Percentiles rank a stretch among this genome's conserved stretches.
Evolutionary conservation across 371 early-diverging fungal species (phyloP).

Genomic region (Lichtheimia hyalospora): DNA sequence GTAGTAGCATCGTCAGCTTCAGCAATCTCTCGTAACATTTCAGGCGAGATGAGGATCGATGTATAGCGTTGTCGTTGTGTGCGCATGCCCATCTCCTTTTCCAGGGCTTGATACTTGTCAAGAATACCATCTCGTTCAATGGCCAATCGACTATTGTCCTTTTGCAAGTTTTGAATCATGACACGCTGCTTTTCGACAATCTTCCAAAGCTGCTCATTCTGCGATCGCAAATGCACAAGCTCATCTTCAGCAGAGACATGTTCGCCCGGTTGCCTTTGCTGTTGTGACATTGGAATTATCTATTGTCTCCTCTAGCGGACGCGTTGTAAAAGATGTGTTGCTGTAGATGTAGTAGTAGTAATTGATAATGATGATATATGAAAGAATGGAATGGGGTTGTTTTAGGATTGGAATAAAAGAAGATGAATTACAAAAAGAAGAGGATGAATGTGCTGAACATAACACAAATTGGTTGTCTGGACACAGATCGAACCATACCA

Average conservation of each 20-base stretch:
- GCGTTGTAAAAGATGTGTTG: no score
- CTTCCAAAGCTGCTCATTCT: conserved; percentile 89
- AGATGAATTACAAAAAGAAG: no score
- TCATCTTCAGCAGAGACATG: conserved; percentile 8
- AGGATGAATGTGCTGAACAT: no score
- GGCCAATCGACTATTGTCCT: conserved; percentile 52
- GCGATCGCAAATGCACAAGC: conserved; percentile 28
- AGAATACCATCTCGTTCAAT: conserved; percentile 57
- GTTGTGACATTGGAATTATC: neutral
- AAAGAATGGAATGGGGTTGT: no score
- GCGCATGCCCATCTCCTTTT: conserved; percentile 23
- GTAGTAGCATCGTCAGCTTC: conserved; percentile 20
- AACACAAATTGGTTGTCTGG: no score
- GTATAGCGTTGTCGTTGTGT: conserved; percentile 16
- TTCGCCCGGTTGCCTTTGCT: neutral
- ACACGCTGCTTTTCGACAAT: conserved; percentile 86
- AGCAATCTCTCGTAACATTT: conserved; percentile 17
- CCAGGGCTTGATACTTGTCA: conserved; percentile 31
- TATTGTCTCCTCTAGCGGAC: no score
- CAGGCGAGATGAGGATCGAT: conserved; percentile 21
- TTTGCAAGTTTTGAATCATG: conserved; percentile 76
- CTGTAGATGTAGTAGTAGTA: no score
- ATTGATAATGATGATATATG: no score
- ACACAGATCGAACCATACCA: no score
- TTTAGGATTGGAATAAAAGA: no score